A percentile compares a stretch with the other conserved stretches of the same genome.
These are phyloP conservation scores for Calocera cornea DNA, from an alignment of 768 basidiomycete genomes.

Conservation along the genomic window DNA sequence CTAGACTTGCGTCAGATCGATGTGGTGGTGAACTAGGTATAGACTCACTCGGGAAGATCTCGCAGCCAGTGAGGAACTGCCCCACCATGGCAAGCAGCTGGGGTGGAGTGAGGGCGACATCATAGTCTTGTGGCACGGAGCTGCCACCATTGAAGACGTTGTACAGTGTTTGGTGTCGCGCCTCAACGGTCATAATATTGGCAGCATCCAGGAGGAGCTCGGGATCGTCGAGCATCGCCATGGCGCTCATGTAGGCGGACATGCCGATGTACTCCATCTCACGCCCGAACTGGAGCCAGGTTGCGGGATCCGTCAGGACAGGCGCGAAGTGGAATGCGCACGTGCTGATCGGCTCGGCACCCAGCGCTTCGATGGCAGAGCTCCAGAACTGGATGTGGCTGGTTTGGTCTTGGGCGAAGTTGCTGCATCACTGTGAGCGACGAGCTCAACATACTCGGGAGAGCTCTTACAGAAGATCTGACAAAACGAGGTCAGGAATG, in stretches of 20 bases:
- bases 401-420: constrained; percentile 48
- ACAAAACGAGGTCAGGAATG: constrained; percentile 38
- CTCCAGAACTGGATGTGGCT: constrained; percentile 30
- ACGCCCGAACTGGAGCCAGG: constrained; percentile 59
- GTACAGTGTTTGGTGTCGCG: constrained; percentile 68
- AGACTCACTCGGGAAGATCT: constrained; percentile 20
- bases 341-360: constrained; percentile 37
- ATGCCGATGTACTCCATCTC: constrained; percentile 67
- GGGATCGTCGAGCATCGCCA: constrained; percentile 47
- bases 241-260: constrained; percentile 60
- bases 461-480: constrained; percentile 37
- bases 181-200: constrained; percentile 64
- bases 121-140: constrained; percentile 55
- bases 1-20: background rate
- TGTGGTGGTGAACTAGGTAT: background rate
- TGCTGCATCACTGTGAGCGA: constrained; percentile 12
- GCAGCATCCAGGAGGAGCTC: constrained; percentile 50
- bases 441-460: background rate
- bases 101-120: constrained; percentile 51
- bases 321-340: constrained; percentile 59
- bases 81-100: constrained; percentile 61
- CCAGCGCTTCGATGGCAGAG: constrained; percentile 38
- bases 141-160: constrained; percentile 47
- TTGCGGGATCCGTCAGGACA: constrained; percentile 48
- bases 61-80: constrained; percentile 56